These are phyloP conservation scores for Rhodotorula paludigena DNA, from an alignment of 768 basidiomycete species.

Conservation along the genomic window DNA sequence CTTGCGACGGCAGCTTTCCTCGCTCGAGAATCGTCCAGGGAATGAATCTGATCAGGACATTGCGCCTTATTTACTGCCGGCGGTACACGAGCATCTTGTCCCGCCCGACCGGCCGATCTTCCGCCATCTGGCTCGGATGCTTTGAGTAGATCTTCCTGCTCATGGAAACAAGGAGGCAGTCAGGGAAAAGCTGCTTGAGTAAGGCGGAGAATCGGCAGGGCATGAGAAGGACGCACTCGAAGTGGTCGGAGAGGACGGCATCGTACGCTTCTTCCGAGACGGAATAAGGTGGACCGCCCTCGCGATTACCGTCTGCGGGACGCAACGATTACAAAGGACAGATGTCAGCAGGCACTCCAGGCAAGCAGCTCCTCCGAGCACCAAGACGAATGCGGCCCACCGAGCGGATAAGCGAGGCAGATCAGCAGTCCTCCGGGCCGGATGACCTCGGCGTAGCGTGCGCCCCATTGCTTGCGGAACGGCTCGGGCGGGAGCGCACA, in stretches of 20 bases:
- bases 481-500: conserved; percentile 60
- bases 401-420: conserved; percentile 58
- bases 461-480: conserved; percentile 57
- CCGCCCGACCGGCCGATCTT: conserved; percentile 8
- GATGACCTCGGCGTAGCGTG: conserved; percentile 56
- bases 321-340: no score
- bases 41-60: no score
- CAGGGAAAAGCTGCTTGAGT: no score
- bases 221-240: conserved; percentile 17
- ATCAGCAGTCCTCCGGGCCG: conserved; percentile 63
- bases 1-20: no score
- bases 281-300: conserved; percentile 61
- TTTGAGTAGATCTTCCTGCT: conserved; percentile 22
- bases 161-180: rapidly evolving
- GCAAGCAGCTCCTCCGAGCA: neutral
- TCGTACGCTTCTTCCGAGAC: conserved; percentile 59
- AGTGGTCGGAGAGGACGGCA: conserved; percentile 51
- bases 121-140: conserved; percentile 14
- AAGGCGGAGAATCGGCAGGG: neutral
- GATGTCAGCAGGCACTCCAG: rapidly evolving
- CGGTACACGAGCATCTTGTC: conserved; percentile 32
- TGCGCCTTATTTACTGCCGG: conserved; percentile 7
- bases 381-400: neutral
- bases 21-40: no score
- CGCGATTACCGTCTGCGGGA: conserved; percentile 48